Base-by-base conservation (phyloP, 2,329 filamentous ascomycete genomes). In the Pseudocercospora macadamiae region DNA sequence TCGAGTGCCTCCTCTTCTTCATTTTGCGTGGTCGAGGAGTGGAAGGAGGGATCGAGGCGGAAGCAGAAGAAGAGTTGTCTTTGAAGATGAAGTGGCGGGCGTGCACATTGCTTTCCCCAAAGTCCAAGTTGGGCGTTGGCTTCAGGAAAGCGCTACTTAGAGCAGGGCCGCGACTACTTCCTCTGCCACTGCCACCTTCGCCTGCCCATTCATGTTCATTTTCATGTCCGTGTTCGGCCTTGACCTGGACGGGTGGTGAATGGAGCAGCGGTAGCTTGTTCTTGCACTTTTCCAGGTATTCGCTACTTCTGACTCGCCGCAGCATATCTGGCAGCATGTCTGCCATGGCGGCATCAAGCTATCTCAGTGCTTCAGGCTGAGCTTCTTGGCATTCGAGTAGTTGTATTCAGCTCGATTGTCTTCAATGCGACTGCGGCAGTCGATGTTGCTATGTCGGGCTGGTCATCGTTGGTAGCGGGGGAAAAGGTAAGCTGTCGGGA, bases 1-100 rank as follows among this genome's bases (percentile, higher is more conserved):
- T 49, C n/a, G 47, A 49, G 28, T 49, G 26, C 25, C 47, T 30
- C 47, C 47, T 30, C 47, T 49, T 49, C 47, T 30, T 49, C 26
- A 30, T 49, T 21, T 49, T 49, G 25, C 23, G 4, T 4, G 47
- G 47, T n/a, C 47, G 47, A 18, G 47, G 16, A 18, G 47, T 5
- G 47, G 47, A 28, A 49, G 47, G n/a, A n/a, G n/a, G n/a, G n/a
- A n/a, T 49, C 47, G 47, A 10, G n/a, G 26, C 9, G 26, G 26
- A 18, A 5, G 47, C 9, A 9, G 47, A n/a, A n/a, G n/a, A n/a
- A n/a, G n/a, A n/a, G n/a, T n/a, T 14, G 7, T 49, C n/a, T 26
- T 16, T 19, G 26, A 49, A 49, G 16, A 34, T 28, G 47, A 34
- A 49, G 47, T 4, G 47, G 26, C 47, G 47, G 21, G 47, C 47